Percentiles rank a stretch among this genome's conserved stretches.
These are phyloP conservation scores for Ustilago loliicola DNA, from an alignment of 1,284 basidiomycete genomes.

Conservation along the genomic window DNA sequence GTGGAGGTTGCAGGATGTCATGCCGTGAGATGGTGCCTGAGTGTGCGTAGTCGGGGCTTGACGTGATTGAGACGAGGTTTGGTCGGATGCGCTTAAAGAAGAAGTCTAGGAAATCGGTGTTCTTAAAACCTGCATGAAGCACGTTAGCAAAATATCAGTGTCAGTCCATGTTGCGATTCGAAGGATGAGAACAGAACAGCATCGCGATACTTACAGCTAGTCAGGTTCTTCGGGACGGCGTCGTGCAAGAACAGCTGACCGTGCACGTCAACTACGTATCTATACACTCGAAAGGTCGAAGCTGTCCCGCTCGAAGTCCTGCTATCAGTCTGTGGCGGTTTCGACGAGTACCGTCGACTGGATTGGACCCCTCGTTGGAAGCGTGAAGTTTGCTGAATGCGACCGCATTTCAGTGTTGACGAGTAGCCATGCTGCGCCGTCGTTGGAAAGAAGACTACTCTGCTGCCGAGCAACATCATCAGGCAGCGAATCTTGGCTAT, in stretches of 20 bases:
- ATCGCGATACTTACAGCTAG: slow-evolving; percentile 43
- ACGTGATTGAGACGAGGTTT: slow-evolving; percentile 31
- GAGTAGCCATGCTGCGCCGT: neutral
- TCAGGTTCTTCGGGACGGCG: slow-evolving; percentile 68
- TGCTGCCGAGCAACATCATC: neutral
- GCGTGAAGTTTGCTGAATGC: neutral
- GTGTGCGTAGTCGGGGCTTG: neutral
- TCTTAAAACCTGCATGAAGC: slow-evolving; percentile 23
- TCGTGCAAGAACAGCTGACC: slow-evolving; percentile 69
- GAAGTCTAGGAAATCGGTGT: slow-evolving; percentile 56
- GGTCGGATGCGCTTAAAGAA: slow-evolving; percentile 51
- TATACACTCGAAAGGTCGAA: slow-evolving; percentile 54
- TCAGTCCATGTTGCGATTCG: neutral
- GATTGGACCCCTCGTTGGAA: neutral
- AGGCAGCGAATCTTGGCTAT: neutral
- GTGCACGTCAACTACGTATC: slow-evolving; percentile 68
- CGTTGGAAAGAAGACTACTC: neutral
- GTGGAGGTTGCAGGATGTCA: slow-evolving; percentile 22
- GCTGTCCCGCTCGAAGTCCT: neutral
- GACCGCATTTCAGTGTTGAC: neutral
- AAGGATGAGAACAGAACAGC: neutral
- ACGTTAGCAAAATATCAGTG: neutral
- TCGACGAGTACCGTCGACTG: neutral
- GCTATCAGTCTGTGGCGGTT: neutral
- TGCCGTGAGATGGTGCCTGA: slow-evolving; percentile 35